phyloP scores from a whole-genome alignment of 495 filamentous ascomycete species.

The Penicillium ucsense region DNA sequence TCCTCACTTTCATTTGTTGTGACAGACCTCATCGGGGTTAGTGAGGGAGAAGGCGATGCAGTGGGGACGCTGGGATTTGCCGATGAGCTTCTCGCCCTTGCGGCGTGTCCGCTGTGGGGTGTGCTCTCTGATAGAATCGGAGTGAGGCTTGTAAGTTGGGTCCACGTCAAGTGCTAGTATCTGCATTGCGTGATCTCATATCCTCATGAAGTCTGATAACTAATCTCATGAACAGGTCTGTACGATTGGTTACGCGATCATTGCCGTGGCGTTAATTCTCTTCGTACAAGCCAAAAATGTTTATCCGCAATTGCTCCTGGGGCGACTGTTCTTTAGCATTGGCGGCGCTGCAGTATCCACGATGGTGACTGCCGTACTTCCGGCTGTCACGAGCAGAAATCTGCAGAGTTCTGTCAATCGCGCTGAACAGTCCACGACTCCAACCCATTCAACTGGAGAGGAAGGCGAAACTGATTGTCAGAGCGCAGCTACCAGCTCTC shows the following conservation, averaged over 20 bases:
- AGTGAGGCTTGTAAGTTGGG: slow-evolving; percentile 50
- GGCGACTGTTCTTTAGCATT: slow-evolving; percentile 76
- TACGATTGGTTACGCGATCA: slow-evolving; percentile 67
- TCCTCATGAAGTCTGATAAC: too few relatives aligned
- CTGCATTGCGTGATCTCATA: too few relatives aligned
- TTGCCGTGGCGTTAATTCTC: slow-evolving; percentile 63
- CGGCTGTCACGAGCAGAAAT: slow-evolving; percentile 59
- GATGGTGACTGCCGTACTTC: slow-evolving; percentile 95
- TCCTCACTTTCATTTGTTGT: slow-evolving; percentile 88
- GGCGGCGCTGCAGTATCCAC: slow-evolving; percentile 88
- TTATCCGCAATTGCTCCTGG: slow-evolving; percentile 83
- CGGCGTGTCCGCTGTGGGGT: slow-evolving; percentile 89
- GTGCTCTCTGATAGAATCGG: slow-evolving; percentile 82
- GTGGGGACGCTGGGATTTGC: slow-evolving; percentile 93
- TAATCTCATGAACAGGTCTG: slow-evolving; percentile 42
- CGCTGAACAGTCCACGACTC: slow-evolving; percentile 53
- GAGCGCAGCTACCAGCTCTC: slow-evolving; percentile 4
- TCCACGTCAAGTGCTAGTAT: too few relatives aligned
- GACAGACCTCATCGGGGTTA: slow-evolving; percentile 75
- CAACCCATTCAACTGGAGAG: slow-evolving; percentile 10
- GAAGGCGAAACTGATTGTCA: slow-evolving; percentile 16
- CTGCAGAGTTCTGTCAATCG: slow-evolving; percentile 8
- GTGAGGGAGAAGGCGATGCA: slow-evolving; percentile 69
- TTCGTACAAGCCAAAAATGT: slow-evolving; percentile 82
- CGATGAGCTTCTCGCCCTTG: slow-evolving; percentile 83